Conservation (phyloP, 805 yeast species). For the Diddensiella santjacobensis region DNA sequence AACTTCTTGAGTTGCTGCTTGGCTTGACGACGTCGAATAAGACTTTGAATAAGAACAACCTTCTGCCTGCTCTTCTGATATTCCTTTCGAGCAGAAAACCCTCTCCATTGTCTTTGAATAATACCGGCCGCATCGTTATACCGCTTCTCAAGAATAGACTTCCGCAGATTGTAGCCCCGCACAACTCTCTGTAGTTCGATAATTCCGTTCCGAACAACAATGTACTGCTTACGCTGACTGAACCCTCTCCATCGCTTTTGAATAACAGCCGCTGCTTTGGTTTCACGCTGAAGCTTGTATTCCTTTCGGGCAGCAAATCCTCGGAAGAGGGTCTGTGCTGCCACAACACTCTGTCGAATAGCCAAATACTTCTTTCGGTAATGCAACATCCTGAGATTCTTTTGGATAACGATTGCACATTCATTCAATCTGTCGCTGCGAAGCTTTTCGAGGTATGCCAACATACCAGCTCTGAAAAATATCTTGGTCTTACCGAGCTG, state of each 20-base stretch:
- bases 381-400: conserved; percentile 62
- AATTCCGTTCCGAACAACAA: conserved; percentile 50
- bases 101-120: conserved; percentile 73
- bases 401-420: conserved; percentile 83
- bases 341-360: conserved; percentile 49
- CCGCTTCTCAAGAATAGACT: conserved; percentile 45
- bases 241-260: conserved; percentile 56
- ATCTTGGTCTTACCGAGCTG: conserved; percentile 92
- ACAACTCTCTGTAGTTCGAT: conserved; percentile 54
- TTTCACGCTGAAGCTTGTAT: conserved; percentile 47
- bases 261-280: conserved; percentile 59
- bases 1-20: conserved; percentile 55
- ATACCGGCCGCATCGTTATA: conserved; percentile 60
- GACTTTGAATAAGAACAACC: conserved; percentile 70
- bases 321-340: conserved; percentile 58
- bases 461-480: conserved; percentile 94
- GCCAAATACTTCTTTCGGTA: conserved; percentile 60
- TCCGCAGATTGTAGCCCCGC: conserved; percentile 50
- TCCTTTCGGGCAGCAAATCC: conserved; percentile 60
- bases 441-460: conserved; percentile 83
- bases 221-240: conserved; percentile 48
- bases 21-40: conserved; percentile 74
- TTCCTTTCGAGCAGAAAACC: conserved; percentile 55
- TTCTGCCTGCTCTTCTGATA: conserved; percentile 48
- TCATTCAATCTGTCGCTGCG: conserved; percentile 72